These are phyloP conservation scores for Yueomyces sinensis DNA, from an alignment of 805 yeast genomes.

Conservation along the genomic window DNA sequence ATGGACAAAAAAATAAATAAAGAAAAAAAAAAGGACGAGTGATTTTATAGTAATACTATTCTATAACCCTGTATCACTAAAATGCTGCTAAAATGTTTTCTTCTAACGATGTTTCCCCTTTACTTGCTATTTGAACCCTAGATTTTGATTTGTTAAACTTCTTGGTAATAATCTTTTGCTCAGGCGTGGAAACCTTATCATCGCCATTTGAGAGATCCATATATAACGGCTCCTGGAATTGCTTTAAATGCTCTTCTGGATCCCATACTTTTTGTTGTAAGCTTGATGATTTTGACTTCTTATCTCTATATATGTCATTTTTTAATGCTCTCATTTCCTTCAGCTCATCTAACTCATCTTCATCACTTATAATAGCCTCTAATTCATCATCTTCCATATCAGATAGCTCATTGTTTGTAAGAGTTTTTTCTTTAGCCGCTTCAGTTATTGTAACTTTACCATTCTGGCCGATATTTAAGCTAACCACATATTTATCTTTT, in stretches of 20 bases:
- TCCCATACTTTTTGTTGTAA: slow-evolving; percentile 42
- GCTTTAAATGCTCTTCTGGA: slow-evolving; percentile 36
- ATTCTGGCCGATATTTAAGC: slow-evolving; percentile 58
- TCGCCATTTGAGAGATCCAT: slow-evolving; percentile 5
- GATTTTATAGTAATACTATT: too few relatives aligned
- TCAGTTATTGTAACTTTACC: slow-evolving; percentile 67
- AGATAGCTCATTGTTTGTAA: slow-evolving; percentile 10
- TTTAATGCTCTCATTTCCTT: slow-evolving; percentile 16
- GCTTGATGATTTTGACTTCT: slow-evolving; percentile 7
- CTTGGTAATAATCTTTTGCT: background rate
- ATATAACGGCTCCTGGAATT: slow-evolving; percentile 44
- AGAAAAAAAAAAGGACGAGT: too few relatives aligned
- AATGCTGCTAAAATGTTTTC: slow-evolving; percentile 18
- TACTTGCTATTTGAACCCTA: slow-evolving; percentile 14
- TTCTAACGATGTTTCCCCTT: slow-evolving; percentile 14
- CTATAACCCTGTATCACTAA: too few relatives aligned
- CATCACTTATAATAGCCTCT: slow-evolving; percentile 26
- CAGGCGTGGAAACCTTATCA: background rate
- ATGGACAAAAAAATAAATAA: too few relatives aligned
- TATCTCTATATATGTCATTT: slow-evolving; percentile 9
- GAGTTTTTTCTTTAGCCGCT: slow-evolving; percentile 11
- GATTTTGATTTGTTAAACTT: slow-evolving; percentile 4
- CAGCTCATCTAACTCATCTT: slow-evolving; percentile 24
- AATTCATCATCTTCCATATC: slow-evolving; percentile 17
- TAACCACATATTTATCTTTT: slow-evolving; percentile 54